Conservation (phyloP, 1,284 basidiomycete genomes). For the Cerioporus squamosus region DNA sequence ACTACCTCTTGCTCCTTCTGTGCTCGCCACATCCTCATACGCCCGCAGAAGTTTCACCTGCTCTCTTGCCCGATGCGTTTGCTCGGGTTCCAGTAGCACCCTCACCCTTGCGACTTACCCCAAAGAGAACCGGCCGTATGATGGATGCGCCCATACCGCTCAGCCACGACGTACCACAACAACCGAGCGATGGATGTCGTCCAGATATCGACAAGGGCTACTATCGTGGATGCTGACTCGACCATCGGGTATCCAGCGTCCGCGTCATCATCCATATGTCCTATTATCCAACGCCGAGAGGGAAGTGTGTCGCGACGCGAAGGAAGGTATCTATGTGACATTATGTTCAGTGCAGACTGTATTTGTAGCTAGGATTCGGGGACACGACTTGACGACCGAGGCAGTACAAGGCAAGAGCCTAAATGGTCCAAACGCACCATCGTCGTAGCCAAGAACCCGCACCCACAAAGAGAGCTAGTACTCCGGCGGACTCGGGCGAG, state of each 20-base stretch:
- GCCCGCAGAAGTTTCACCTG: too few relatives aligned
- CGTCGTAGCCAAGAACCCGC: not conserved
- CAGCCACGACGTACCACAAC: too few relatives aligned
- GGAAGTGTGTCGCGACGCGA: not conserved
- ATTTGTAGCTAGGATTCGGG: not conserved
- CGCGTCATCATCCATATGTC: too few relatives aligned
- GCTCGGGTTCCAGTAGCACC: too few relatives aligned
- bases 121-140: too few relatives aligned
- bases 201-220: not conserved
- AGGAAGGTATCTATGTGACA: slow-evolving; percentile 8
- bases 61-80: too few relatives aligned
- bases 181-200: not conserved
- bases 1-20: not conserved
- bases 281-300: not conserved
- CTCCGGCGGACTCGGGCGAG: not conserved
- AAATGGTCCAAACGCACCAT: not conserved
- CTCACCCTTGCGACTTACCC: too few relatives aligned
- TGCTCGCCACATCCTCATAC: not conserved
- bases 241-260: too few relatives aligned
- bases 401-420: not conserved
- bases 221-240: not conserved
- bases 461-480: not conserved
- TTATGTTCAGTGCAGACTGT: slow-evolving; percentile 11
- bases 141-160: too few relatives aligned
- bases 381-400: not conserved